phyloP scores from a whole-genome alignment of 2,329 filamentous ascomycete species.

The Monosporascus sp. region DNA sequence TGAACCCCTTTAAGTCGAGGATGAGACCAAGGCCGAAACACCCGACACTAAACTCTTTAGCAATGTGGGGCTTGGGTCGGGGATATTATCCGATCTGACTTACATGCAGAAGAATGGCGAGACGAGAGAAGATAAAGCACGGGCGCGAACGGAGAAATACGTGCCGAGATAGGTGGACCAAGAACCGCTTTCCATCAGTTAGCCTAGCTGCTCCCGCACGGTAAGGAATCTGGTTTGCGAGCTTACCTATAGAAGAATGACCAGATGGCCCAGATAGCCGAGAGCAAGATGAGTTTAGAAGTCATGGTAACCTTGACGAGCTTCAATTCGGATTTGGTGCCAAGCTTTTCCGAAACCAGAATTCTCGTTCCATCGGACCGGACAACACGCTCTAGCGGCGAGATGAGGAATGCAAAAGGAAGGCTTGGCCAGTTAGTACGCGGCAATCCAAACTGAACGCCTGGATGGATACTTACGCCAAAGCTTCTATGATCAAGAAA shows the following conservation, averaged over 20 bases:
- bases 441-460: background rate
- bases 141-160: conserved; percentile 38
- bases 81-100: conserved; percentile 8
- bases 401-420: conserved; percentile 40
- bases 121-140: conserved; percentile 38
- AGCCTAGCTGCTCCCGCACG: background rate
- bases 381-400: conserved; percentile 38
- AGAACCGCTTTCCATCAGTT: conserved; percentile 27
- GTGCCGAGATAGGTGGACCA: conserved; percentile 40
- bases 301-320: conserved; percentile 32
- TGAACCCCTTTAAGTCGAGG: conserved; percentile 32
- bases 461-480: conserved; percentile 27
- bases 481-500: conserved; percentile 40
- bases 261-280: conserved; percentile 37
- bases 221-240: background rate
- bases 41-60: conserved; percentile 26
- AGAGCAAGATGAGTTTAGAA: conserved; percentile 33
- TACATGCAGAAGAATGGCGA: conserved; percentile 45
- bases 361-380: conserved; percentile 39
- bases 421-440: conserved; percentile 18
- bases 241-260: conserved; percentile 37
- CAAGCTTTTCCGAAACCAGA: conserved; percentile 33
- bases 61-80: background rate
- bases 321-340: conserved; percentile 33
- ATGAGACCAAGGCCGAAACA: conserved; percentile 44